Base-by-base conservation (phyloP, 164 flowering plant genomes). In the Aristolochia californica region DNA sequence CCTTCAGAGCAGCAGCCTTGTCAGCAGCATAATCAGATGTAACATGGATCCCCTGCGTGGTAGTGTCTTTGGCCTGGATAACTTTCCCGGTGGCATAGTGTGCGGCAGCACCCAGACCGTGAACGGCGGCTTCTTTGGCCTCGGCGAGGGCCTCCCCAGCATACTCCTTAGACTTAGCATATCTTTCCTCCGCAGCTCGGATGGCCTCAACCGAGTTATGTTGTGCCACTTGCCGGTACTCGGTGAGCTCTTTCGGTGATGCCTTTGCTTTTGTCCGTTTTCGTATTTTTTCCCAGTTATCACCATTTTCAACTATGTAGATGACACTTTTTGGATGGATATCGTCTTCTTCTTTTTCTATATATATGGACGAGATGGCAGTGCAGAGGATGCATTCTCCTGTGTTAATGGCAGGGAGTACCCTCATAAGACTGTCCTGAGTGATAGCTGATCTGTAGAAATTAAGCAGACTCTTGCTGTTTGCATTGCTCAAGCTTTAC, bases 271-370 rank as follows among this genome's bases (percentile, higher is more conserved):
- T 47, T 5, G 1, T 15, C 17, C 4, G n/a, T n/a, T n/a, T n/a
- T n/a, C n/a, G n/a, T n/a, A n/a, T 43, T 40, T 43, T 40, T n/a
- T 58, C 60, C 57, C 60, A 88, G 95, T 62, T 93, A 45, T 89
- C 96, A 17, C 68, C 91, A 70, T 89, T 93, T 74, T 88, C 91
- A 50, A 77, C 83, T 48, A 89, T 89, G 88, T 89, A 83, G 82
- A 78, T 72, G 70, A 75, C 87, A 57, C 81, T 93, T 51, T 93
- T 85, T 77, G 72, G 81, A 59, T 93, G 98, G 98, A 60, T 81
- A 59, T 75, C 97, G 13, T 83, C 96, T 48, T 89, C 96, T 57
- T 80, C 96, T 50, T 65, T 93, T 74, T 89, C 97, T 89, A 80
- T 70, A 81, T 89, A 54, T 87, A 91, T 75, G 97, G 97, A 54